Conservation (phyloP, 495 filamentous ascomycete species). For the Thermochaetoides thermophila region DNA sequence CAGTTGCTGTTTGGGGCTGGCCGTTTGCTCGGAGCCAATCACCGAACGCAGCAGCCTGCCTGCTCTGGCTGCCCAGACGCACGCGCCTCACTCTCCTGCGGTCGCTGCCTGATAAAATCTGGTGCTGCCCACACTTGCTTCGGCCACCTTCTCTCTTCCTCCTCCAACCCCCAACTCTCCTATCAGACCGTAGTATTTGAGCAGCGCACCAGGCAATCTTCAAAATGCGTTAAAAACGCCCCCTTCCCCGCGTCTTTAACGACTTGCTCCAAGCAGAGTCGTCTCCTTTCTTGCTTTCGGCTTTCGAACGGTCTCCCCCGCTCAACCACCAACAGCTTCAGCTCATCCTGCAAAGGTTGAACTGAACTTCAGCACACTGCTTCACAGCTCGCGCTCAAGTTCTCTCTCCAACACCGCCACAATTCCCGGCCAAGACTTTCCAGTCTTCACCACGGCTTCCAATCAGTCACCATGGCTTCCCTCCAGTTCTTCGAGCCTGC, state of each 20-base stretch:
- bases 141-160: slow-evolving; percentile 8
- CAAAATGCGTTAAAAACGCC: slow-evolving; percentile 26
- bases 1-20: slow-evolving; percentile 18
- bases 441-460: slow-evolving; percentile 46
- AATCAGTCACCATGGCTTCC: slow-evolving; percentile 43
- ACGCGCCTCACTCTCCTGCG: slow-evolving; percentile 2
- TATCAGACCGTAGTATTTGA: slow-evolving; percentile 3
- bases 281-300: slow-evolving; percentile 15
- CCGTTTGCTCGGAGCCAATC: slow-evolving; percentile 9
- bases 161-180: slow-evolving; percentile 14
- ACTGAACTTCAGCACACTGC: slow-evolving; percentile 38
- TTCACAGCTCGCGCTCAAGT: slow-evolving; percentile 32
- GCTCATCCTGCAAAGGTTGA: slow-evolving; percentile 39
- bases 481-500: slow-evolving; percentile 44
- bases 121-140: slow-evolving; percentile 11
- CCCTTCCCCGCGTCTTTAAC: slow-evolving; percentile 8
- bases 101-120: slow-evolving; percentile 27
- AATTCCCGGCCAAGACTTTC: slow-evolving; percentile 37
- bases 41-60: neutral
- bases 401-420: slow-evolving; percentile 31
- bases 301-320: slow-evolving; percentile 24
- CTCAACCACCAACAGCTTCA: slow-evolving; percentile 26
- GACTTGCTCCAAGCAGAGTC: slow-evolving; percentile 10
- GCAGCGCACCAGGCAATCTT: slow-evolving; percentile 13
- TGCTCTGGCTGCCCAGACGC: slow-evolving; percentile 1